These are phyloP conservation scores for Paramecium sonneborni DNA, from an alignment of 73 alveolate species.

Conservation along the genomic window DNA sequence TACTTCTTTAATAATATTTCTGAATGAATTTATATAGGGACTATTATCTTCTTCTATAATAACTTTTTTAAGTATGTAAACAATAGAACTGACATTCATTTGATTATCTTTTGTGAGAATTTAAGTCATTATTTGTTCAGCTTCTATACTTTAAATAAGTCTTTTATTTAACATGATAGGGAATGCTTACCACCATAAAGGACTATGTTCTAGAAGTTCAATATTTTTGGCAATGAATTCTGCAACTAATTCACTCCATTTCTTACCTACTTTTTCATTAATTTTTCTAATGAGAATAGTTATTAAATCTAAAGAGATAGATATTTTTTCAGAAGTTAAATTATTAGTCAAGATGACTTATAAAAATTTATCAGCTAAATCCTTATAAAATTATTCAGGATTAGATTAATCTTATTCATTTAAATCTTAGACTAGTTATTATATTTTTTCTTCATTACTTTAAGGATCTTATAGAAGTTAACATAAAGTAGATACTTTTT, in stretches of 20 bases:
- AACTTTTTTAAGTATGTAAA: background rate
- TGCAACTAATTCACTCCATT: conserved; percentile 21
- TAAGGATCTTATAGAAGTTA: conserved; percentile 11
- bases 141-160: background rate
- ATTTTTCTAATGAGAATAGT: background rate
- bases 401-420: background rate
- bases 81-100: background rate
- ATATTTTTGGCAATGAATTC: background rate
- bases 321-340: background rate
- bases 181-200: conserved; percentile 60
- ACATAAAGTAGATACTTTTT: conserved; percentile 8
- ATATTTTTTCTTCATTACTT: background rate
- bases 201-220: conserved; percentile 1
- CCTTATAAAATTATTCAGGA: conserved; percentile 1
- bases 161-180: conserved; percentile 40
- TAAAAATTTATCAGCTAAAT: conserved; percentile 22
- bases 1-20: conserved; percentile 18
- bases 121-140: background rate
- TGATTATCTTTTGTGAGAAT: background rate
- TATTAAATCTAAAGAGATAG: background rate
- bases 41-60: background rate
- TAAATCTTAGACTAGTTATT: background rate
- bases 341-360: background rate
- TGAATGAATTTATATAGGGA: background rate
- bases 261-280: background rate